Evolutionary conservation across 2,329 filamentous ascomycete genomes (phyloP), one percentile per base, ranked within the genome.

Genomic region (Alternaria postmessia): DNA sequence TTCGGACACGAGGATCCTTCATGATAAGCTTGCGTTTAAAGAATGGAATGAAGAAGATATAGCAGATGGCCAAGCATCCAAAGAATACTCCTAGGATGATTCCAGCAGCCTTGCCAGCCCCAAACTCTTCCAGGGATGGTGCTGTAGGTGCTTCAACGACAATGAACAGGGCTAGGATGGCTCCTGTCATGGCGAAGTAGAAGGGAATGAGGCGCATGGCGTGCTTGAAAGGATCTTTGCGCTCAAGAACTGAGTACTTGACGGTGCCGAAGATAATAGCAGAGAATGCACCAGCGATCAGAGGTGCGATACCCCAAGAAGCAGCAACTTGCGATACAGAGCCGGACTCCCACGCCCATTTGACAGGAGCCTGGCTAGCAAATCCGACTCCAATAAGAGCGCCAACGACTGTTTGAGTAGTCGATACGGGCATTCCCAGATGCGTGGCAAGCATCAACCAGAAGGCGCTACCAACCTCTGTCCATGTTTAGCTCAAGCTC

Each of bases 311-410:
- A 26, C 69, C 81, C 78, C 83, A 83, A 38, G 81, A 81, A 3
- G 81, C 81, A 22, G 80, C 81, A 16, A 74, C 68, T 36, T 74
- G 70, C 5, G 70, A 73, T 9, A 74, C 68, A 3, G 69, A 72
- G 9, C 70, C 70, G 7, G 51, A 58, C 46, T 67, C 61, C 70
- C 71, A 74, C 2, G 44, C 65, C 71, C 71, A 74, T 26, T 66
- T 71, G 28, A 72, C 57, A 20, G 61, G 46, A 26, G 71, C 59
- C 16, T 57, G 47, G 16, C 68, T 67, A 11, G 85, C 87, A 38
- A 89, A 80, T 44, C 86, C 87, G 69, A 87, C 85, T 57, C 87
- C 87, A 56, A 88, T 79, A 30, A 89, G 81, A 63, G 85, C 85
- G 18, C 85, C 86, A 62, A 88, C 83, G 61, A 88, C 83, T 12